phyloP scores from a whole-genome alignment of 352 stramenopile species.

The Phytophthora aleatoria region DNA sequence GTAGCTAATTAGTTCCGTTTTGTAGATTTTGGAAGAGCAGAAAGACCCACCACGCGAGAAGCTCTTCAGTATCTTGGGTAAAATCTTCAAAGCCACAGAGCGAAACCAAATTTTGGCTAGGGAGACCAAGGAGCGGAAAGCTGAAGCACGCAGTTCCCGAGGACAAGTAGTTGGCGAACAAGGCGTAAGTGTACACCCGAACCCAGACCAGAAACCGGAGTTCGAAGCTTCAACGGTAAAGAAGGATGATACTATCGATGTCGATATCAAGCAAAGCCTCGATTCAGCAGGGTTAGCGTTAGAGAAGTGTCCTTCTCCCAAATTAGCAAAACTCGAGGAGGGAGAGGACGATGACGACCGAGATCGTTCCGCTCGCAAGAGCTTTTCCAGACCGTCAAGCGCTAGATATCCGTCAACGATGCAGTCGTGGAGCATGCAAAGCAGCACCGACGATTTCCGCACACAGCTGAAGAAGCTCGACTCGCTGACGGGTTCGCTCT shows the following conservation, averaged over 20 bases:
- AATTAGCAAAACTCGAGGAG: conserved; percentile 4
- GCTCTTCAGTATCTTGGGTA: conserved; percentile 71
- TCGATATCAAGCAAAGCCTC: conserved; percentile 11
- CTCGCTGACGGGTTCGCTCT: conserved; percentile 32
- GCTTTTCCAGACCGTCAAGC: conserved; percentile 29
- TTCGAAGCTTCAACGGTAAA: conserved; percentile 1
- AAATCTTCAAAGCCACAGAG: conserved; percentile 78
- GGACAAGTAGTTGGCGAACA: not conserved
- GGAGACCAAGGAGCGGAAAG: conserved; percentile 25
- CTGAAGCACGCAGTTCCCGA: conserved; percentile 9
- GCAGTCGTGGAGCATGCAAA: conserved; percentile 42
- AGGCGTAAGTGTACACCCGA: conserved; percentile 13
- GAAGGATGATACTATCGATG: conserved; percentile 9
- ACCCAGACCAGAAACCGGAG: not conserved
- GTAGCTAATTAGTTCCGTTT: not conserved
- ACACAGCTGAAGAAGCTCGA: conserved; percentile 34
- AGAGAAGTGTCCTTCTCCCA: conserved; percentile 26
- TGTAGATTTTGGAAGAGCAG: conserved; percentile 71
- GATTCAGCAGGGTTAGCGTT: conserved; percentile 11
- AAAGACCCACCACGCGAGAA: conserved; percentile 70
- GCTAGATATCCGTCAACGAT: conserved; percentile 51
- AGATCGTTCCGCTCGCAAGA: conserved; percentile 21
- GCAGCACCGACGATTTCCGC: conserved; percentile 34
- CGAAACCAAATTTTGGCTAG: conserved; percentile 52
- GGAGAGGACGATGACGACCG: conserved; percentile 1